Base-by-base conservation (phyloP, 1,284 basidiomycete species). In the Rhizoctonia solani region DNA sequence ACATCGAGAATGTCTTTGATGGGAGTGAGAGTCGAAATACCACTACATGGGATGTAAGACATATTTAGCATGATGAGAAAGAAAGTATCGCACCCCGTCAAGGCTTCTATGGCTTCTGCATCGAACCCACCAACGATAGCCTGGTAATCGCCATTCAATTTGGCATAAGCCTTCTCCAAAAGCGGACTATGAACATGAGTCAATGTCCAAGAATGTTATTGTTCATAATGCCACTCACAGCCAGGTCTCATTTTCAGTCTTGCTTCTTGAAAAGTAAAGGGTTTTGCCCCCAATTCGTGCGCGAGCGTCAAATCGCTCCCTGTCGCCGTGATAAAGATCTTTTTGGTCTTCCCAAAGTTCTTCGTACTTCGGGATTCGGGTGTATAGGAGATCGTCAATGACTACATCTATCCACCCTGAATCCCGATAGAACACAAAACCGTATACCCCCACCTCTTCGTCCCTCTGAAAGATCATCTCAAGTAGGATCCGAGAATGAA, bases 361-460 rank as follows among this genome's bases (percentile, higher is more conserved):
- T 30, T 72, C 71, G 41, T 68, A 72, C 44, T 69, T 68, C 6
- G 53, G 53, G 56, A 56, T 29, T 21, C 46, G 30, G 30, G 66
- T 67, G 39, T 50, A 71, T 14, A 71, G 50, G 13, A 67, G 50
- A 29, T 70, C 69, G 44, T 69, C 68, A 37, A 71, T 67, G 47
- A 71, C 68, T 14, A 72, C 70, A 42, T 71, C 68, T 13, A 61
- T 44, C 71, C 71, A 71, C 11, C 68, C 46, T 8, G 53, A 69
- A 49, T 71, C 68, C 6, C 70, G 46, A 50, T 58, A 68, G 53
- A 72, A 72, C 16, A 70, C 66, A 44, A 72, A 72, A 1, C 83
- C 83, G 70, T 85, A 85, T 13, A 85, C 79, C 1, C 83, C 83
- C n/a, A 83, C 80, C 55, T 71, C 68, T 70, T 82, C 81, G 68